Conservation (phyloP, 2,329 filamentous ascomycete species). For the Aspergillus clavatus region DNA sequence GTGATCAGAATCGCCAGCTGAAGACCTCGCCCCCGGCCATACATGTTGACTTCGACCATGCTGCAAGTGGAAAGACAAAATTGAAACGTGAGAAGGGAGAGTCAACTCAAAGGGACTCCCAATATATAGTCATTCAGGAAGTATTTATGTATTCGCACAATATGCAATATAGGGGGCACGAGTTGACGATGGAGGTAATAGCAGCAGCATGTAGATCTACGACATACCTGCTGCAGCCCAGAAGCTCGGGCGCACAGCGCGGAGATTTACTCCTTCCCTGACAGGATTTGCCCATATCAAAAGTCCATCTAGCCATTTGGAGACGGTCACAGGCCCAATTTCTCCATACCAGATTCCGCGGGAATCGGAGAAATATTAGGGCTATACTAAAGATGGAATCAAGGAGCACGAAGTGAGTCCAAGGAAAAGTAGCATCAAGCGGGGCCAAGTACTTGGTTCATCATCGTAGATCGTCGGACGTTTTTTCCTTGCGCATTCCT, state of each 20-base stretch:
- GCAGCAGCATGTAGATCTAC: slow-evolving; percentile 1
- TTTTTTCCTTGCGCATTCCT: slow-evolving; percentile 15
- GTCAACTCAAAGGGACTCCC: neutral
- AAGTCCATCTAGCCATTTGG: neutral
- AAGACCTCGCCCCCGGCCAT: slow-evolving; percentile 23
- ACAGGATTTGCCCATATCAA: neutral
- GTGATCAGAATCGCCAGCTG: slow-evolving; percentile 24
- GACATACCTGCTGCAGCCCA: slow-evolving; percentile 2
- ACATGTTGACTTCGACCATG: slow-evolving; percentile 23
- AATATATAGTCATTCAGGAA: neutral
- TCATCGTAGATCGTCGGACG: slow-evolving; percentile 16
- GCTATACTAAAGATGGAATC: slow-evolving; percentile 2
- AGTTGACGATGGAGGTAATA: neutral
- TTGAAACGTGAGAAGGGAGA: neutral
- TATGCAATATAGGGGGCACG: slow-evolving; percentile 1
- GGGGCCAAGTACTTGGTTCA: slow-evolving; percentile 6
- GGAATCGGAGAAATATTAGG: slow-evolving; percentile 11
- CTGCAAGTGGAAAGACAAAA: neutral
- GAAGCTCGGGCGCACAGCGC: neutral
- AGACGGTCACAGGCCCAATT: slow-evolving; percentile 3
- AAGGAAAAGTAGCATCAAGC: slow-evolving; percentile 7
- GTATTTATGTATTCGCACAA: neutral
- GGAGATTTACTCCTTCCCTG: neutral
- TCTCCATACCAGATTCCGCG: slow-evolving; percentile 19
- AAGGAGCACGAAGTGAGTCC: slow-evolving; percentile 16